Base-by-base conservation (phyloP, 768 basidiomycete genomes). In the Brasilioporus rufonigricans region DNA sequence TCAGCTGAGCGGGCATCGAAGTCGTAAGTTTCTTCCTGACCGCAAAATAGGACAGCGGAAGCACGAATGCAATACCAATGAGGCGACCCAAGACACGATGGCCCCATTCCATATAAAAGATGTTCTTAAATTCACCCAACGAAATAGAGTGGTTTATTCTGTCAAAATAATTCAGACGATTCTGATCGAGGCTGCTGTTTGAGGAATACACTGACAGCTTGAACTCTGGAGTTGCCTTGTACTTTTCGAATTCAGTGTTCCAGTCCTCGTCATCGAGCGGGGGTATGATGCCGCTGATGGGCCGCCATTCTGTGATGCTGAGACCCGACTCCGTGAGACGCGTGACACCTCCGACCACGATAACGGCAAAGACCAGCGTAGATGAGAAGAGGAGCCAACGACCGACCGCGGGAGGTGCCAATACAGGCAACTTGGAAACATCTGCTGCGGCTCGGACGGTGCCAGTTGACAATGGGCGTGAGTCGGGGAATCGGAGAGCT, bases 41-140 rank as follows among this genome's bases (percentile, higher is more conserved):
- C 39, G 85, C 76, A 68, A 94, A 97, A 77, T 95, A 97, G 32
- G 81, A 75, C 38, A 93, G 77, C 16, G 95, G 94, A 29, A 85
- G 76, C 65, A 98, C 82, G 73, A 98, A 98, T 39, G 83, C 82
- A 48, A 90, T 57, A 38, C 90, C 91, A 59, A 93, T 85, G 60
- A 93, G 68, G 53, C 97, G 91, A 10, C 97, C 97, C 48, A 98
- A 84, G 50, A 96, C 74, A 40, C 97, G 90, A 73, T 99, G 97
- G 6, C 84, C 83, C 93, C 94, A 99, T 80, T 99, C 97, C 96
- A 94, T 95, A 74, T 88, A 89, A 73, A 94, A 99, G 55, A 99
- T 98, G 57, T 81, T 81, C 72, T 99, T 98, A 78, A 99, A 99
- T 65, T 98, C 89, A 27, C 85, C 78, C 52, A 98, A 73, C 29